Evolutionary conservation across 495 filamentous ascomycete genomes (phyloP).

Genomic region (Lasiosphaeriaceae sp.): DNA sequence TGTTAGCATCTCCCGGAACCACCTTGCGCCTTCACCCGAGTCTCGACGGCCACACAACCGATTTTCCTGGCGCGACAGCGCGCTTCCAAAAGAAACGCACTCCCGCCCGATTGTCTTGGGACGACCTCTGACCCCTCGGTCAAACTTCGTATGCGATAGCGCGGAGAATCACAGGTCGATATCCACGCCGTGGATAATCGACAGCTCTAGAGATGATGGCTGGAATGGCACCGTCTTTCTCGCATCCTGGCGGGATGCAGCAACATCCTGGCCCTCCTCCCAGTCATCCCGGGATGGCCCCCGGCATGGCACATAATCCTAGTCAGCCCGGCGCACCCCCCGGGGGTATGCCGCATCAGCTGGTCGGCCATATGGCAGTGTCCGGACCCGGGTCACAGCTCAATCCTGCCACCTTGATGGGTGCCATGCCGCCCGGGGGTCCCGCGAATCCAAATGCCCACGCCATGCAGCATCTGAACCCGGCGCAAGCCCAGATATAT

Average conservation of each 20-base stretch:
- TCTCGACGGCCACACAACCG: neutral
- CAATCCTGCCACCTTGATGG: slow-evolving; percentile 73
- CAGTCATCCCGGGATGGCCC: slow-evolving; percentile 60
- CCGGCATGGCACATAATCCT: slow-evolving; percentile 53
- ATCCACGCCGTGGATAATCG: slow-evolving; percentile 51
- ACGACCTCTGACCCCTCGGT: slow-evolving; percentile 2
- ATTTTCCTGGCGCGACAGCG: neutral
- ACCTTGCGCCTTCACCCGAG: neutral
- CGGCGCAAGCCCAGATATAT: slow-evolving; percentile 60
- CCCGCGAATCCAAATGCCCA: slow-evolving; percentile 67
- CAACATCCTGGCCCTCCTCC: slow-evolving; percentile 70
- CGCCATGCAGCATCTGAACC: slow-evolving; percentile 75
- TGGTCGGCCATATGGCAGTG: slow-evolving; percentile 73
- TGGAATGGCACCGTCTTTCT: slow-evolving; percentile 66
- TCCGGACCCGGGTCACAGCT: slow-evolving; percentile 77
- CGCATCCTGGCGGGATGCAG: slow-evolving; percentile 69
- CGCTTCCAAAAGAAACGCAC: neutral
- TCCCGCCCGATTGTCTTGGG: slow-evolving; percentile 2
- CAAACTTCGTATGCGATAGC: slow-evolving; percentile 44
- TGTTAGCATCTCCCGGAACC: neutral
- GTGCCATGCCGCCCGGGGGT: slow-evolving; percentile 69
- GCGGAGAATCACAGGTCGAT: slow-evolving; percentile 34
- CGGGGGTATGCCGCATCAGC: slow-evolving; percentile 66
- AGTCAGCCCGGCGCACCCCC: slow-evolving; percentile 65
- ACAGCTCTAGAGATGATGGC: slow-evolving; percentile 52